Conservation (phyloP, 805 yeast species). For the Monosporozyma yasuniensis region DNA sequence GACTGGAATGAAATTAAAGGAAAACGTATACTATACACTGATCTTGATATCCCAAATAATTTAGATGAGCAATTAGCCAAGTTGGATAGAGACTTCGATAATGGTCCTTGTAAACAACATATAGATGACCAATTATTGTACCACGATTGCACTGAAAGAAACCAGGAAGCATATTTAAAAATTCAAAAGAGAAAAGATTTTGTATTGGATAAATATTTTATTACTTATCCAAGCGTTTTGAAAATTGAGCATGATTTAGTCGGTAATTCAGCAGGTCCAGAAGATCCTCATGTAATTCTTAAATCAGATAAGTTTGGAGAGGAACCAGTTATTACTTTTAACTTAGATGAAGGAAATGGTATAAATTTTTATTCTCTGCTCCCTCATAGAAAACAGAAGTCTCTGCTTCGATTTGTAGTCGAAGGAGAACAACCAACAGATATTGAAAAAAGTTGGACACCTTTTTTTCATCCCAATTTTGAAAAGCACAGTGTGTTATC, state of each 20-base stretch:
- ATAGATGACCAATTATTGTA: slow-evolving; percentile 13
- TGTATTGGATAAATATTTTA: background rate
- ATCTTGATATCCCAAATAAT: slow-evolving; percentile 10
- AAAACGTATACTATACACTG: slow-evolving; percentile 3
- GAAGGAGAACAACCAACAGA: background rate
- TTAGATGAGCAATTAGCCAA: slow-evolving; percentile 24
- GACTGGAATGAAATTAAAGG: slow-evolving; percentile 7
- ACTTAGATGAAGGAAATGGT: background rate
- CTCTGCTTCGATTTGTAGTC: background rate
- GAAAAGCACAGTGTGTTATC: slow-evolving; percentile 10
- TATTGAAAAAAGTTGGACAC: slow-evolving; percentile 11
- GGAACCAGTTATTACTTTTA: background rate
- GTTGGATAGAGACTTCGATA: slow-evolving; percentile 15
- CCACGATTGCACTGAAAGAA: slow-evolving; percentile 15
- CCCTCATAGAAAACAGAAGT: background rate
- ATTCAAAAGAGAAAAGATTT: slow-evolving; percentile 4
- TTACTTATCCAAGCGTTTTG: background rate
- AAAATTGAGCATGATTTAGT: background rate
- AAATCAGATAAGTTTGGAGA: background rate
- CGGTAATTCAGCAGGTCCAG: background rate
- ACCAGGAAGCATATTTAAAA: slow-evolving; percentile 12
- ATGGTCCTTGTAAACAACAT: slow-evolving; percentile 20
- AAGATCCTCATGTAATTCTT: background rate
- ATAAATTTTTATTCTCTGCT: background rate
- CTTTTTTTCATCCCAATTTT: slow-evolving; percentile 5